Conservation (phyloP, 257 asterid species). For the Fraxinus cuspidata region DNA sequence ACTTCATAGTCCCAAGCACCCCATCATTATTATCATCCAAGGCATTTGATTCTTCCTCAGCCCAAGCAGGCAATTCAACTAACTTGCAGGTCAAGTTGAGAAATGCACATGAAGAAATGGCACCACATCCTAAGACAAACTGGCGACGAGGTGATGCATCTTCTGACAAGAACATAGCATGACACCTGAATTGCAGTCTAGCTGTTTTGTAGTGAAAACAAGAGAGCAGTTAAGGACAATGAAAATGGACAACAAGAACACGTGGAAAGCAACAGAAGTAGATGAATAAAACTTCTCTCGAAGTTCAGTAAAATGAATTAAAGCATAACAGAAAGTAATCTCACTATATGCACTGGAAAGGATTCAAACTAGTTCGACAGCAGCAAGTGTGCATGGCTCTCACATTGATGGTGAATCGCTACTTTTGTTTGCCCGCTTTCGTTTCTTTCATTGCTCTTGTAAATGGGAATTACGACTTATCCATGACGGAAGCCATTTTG, state of each 20-base stretch:
- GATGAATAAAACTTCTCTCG: not conserved
- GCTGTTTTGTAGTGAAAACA: conserved; percentile 32
- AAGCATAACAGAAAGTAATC: conserved; percentile 8
- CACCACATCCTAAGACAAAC: conserved; percentile 39
- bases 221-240: not conserved
- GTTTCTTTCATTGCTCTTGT: not conserved
- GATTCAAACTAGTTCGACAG: not conserved
- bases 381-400: too few relatives aligned
- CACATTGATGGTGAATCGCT: not conserved
- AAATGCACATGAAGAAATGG: conserved; percentile 40
- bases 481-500: not conserved
- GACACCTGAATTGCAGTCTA: conserved; percentile 33
- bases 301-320: not conserved
- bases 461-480: not conserved
- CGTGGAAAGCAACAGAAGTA: not conserved
- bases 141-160: conserved; percentile 49
- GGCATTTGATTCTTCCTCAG: conserved; percentile 48
- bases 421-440: not conserved
- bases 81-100: conserved; percentile 29
- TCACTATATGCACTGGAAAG: not conserved
- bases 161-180: conserved; percentile 29
- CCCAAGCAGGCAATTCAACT: conserved; percentile 43
- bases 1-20: conserved; percentile 59
- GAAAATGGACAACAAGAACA: not conserved
- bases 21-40: conserved; percentile 53